Evolutionary conservation across 805 yeast genomes (phyloP).

Genomic region (Yamadazyma ubonensis): DNA sequence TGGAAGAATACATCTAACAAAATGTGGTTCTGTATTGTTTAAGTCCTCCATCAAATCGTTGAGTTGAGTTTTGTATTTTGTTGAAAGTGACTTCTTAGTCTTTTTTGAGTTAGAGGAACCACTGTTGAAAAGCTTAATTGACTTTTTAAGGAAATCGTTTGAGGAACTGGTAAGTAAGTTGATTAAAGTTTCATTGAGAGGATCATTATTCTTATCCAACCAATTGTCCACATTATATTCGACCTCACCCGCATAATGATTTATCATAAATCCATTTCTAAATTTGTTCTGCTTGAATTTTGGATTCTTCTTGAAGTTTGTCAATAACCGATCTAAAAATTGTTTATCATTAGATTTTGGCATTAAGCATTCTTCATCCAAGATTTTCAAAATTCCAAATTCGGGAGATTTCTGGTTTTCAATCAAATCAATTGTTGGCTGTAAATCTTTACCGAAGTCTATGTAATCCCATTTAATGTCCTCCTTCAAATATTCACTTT

Average conservation of each 20-base stretch:
- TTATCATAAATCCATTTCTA: constrained; percentile 74
- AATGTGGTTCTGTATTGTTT: constrained; percentile 86
- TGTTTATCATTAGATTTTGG: constrained; percentile 85
- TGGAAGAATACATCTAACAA: constrained; percentile 94
- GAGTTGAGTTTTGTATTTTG: constrained; percentile 85
- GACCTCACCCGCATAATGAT: constrained; percentile 96
- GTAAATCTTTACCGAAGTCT: constrained; percentile 92
- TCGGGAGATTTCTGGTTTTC: constrained; percentile 59
- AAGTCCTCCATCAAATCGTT: constrained; percentile 68
- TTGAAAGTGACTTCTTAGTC: constrained; percentile 70
- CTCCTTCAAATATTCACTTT: constrained; percentile 57
- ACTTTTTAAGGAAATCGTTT: constrained; percentile 47
- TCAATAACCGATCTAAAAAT: constrained; percentile 74
- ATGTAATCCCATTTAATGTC: constrained; percentile 70
- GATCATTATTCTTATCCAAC: constrained; percentile 94
- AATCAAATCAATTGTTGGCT: constrained; percentile 89
- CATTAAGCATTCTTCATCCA: constrained; percentile 94
- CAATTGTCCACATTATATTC: constrained; percentile 90
- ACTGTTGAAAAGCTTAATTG: constrained; percentile 17
- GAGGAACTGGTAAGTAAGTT: constrained; percentile 57
- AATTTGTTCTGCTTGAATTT: constrained; percentile 73
- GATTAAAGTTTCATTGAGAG: constrained; percentile 73
- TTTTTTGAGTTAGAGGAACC: constrained; percentile 4
- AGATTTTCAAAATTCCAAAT: constrained; percentile 78
- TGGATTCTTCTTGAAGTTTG: constrained; percentile 51